phyloP scores from a whole-genome alignment of 2,329 filamentous ascomycete genomes.

The Xylaria polymorpha region DNA sequence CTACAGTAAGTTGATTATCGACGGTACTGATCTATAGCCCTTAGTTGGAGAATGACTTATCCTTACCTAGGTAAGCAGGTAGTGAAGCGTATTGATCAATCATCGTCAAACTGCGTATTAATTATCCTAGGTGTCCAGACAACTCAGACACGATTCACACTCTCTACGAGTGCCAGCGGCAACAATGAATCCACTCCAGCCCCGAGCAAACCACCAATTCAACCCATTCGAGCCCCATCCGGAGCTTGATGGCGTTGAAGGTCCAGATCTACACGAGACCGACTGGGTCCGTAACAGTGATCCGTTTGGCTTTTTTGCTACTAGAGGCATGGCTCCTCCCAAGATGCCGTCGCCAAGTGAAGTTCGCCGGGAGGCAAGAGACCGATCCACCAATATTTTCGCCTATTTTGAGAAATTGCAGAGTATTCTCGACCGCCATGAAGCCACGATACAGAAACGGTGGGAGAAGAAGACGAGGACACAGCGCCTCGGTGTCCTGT shows the following conservation, averaged over 20 bases:
- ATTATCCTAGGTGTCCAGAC: neutral
- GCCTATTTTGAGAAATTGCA: constrained; percentile 50
- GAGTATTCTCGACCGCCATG: constrained; percentile 61
- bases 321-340: constrained; percentile 32
- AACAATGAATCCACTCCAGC: constrained; percentile 32
- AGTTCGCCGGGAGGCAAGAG: constrained; percentile 33
- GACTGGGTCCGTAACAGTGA: constrained; percentile 35
- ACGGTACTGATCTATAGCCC: too few species aligned
- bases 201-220: constrained; percentile 33
- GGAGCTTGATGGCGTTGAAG: constrained; percentile 33
- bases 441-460: constrained; percentile 62
- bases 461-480: constrained; percentile 65
- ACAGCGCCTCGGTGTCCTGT: constrained; percentile 60
- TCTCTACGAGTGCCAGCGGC: constrained; percentile 3
- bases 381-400: constrained; percentile 48
- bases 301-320: constrained; percentile 34
- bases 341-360: constrained; percentile 16
- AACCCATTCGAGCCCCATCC: constrained; percentile 40
- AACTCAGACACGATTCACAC: neutral
- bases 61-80: too few species aligned
- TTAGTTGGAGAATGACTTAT: too few species aligned
- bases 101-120: too few species aligned
- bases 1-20: too few species aligned
- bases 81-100: too few species aligned
- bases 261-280: constrained; percentile 11